phyloP scores from a whole-genome alignment of 1,284 basidiomycete species.

The Leccinum subrobustum region DNA sequence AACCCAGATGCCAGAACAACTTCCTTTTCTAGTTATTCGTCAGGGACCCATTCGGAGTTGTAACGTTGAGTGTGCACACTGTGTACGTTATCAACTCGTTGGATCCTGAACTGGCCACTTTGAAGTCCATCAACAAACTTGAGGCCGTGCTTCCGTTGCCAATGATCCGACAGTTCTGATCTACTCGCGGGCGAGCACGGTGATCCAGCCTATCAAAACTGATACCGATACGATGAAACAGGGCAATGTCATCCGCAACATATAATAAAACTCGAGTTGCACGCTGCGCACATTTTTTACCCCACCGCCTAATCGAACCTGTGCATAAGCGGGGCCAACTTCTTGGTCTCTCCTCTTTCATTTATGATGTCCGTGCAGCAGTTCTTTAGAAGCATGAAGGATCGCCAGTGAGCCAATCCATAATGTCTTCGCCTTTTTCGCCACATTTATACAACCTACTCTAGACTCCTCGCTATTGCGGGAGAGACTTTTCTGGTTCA shows the following conservation, averaged over 20 bases:
- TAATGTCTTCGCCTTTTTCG: background rate
- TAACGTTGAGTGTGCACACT: no score
- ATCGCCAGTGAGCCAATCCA: background rate
- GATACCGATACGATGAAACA: background rate
- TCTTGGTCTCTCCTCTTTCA: background rate
- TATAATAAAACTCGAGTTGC: background rate
- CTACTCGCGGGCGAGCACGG: background rate
- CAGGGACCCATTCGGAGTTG: no score
- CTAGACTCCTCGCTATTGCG: background rate
- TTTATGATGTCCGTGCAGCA: background rate
- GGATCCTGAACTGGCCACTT: background rate
- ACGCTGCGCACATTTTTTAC: background rate
- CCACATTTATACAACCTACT: background rate
- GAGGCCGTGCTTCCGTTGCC: background rate
- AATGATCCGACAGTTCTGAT: background rate
- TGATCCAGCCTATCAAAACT: background rate
- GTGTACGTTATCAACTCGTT: no score
- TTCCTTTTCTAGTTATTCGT: no score
- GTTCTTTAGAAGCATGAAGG: background rate
- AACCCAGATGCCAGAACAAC: no score
- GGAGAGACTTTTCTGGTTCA: conserved; percentile 11
- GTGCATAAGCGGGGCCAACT: background rate
- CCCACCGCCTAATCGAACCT: background rate
- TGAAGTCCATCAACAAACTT: background rate
- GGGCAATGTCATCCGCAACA: background rate